These are phyloP conservation scores for Sphaerosporella brunnea DNA, from an alignment of 495 filamentous ascomycete genomes.

Conservation along the genomic window DNA sequence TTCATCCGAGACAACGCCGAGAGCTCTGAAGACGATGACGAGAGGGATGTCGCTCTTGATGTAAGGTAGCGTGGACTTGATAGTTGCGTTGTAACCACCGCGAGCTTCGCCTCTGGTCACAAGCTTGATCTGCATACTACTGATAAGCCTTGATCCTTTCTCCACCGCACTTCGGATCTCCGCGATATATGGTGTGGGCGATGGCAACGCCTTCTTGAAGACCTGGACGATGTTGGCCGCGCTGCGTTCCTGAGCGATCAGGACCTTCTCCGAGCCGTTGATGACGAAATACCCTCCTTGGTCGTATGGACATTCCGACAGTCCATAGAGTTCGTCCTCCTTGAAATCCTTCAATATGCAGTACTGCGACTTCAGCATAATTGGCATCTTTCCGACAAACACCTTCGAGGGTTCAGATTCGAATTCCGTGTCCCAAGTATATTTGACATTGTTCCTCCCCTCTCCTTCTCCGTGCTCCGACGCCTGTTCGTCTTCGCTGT, in stretches of 20 bases:
- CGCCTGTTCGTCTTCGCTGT: conserved; percentile 38
- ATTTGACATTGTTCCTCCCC: conserved; percentile 38
- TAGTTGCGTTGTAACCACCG: conserved; percentile 66
- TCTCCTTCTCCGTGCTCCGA: conserved; percentile 26
- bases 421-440: conserved; percentile 25
- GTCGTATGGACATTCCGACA: conserved; percentile 94
- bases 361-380: conserved; percentile 92
- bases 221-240: conserved; percentile 97
- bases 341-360: conserved; percentile 68
- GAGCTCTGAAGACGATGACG: conserved; percentile 81
- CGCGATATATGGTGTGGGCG: conserved; percentile 74
- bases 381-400: conserved; percentile 84
- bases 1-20: conserved; percentile 92
- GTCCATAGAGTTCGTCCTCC: conserved; percentile 63
- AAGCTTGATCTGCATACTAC: conserved; percentile 72
- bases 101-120: conserved; percentile 67
- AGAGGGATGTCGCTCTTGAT: conserved; percentile 87
- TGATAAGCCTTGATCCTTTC: conserved; percentile 85
- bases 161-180: conserved; percentile 94
- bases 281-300: conserved; percentile 98
- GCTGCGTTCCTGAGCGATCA: conserved; percentile 93
- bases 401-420: conserved; percentile 37
- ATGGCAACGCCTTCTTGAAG: conserved; percentile 85
- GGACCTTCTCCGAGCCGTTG: conserved; percentile 97
- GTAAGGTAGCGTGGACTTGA: conserved; percentile 77